Evolutionary conservation across 768 basidiomycete species (phyloP), one percentile per base, ranked within the genome.

Genomic region (Mycena vitilis): DNA sequence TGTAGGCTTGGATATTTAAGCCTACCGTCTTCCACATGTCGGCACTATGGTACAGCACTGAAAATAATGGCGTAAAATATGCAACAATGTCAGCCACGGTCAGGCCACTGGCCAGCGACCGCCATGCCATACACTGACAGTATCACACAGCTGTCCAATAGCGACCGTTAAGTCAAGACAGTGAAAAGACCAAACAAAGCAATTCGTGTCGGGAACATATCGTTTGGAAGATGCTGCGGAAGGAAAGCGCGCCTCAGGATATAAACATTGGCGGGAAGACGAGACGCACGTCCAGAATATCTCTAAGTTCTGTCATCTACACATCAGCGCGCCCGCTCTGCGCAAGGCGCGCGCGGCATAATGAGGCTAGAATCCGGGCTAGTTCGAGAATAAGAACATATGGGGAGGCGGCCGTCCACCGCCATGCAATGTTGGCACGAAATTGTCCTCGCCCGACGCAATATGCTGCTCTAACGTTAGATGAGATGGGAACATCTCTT

Each of bases 151-250:
- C 30, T 30, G 30, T 30, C 30, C 30, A 30, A 30, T 30, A 30
- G 5, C 30, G 30, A 30, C 30, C 30, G 30, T 30, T 30, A 2
- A 5, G 30, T 30, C 30, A 30, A 30, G 30, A 30, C 30, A 2
- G n/a, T n/a, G n/a, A n/a, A 30, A 30, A 30, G 80, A 77, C 40
- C 89, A 68, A 20, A 77, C 40, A 90, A 68, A 20, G 84, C 87
- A 51, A 82, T 67, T 63, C 80, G 80, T 25, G 86, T 86, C 23
- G 84, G 83, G 15, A 62, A 66, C 78, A 79, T 79, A 37, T 73
- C 68, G 4, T 68, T 70, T 23, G 83, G 79, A 48, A 85, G 73
- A 34, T 69, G 76, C 88, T 88, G 67, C 18, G 22, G 73, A 53
- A 18, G 59, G 45, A 53, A 63, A 51, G 63, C 37, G 44, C 59